Evolutionary conservation across 495 filamentous ascomycete species (phyloP).

Genomic region (Arthonia radiata): DNA sequence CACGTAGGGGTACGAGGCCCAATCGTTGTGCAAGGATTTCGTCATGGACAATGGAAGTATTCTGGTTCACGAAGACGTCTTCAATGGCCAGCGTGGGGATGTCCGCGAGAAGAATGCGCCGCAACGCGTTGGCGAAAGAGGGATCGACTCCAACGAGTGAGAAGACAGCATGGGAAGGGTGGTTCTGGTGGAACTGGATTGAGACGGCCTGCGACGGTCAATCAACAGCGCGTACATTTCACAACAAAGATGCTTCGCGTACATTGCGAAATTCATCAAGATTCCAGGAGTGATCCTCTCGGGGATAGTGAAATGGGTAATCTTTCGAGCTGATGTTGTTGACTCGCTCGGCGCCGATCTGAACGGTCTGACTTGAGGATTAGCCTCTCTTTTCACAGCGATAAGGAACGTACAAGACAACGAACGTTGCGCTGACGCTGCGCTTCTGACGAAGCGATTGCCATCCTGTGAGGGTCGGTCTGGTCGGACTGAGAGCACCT

Average conservation of each 20-base stretch:
- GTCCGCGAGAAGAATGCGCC: conserved; percentile 87
- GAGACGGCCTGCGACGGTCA: conserved; percentile 27
- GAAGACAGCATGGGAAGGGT: conserved; percentile 51
- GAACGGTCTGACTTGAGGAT: conserved; percentile 72
- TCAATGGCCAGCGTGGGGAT: conserved; percentile 88
- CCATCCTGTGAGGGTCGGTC: too few species aligned
- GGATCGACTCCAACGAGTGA: conserved; percentile 82
- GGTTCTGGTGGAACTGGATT: conserved; percentile 64
- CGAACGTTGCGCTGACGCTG: too few species aligned
- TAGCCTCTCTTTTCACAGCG: too few species aligned
- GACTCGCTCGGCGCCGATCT: conserved; percentile 68
- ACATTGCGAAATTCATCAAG: conserved; percentile 45
- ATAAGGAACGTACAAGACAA: too few species aligned
- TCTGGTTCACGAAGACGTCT: conserved; percentile 70
- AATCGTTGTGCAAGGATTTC: conserved; percentile 79
- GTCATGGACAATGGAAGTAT: conserved; percentile 92
- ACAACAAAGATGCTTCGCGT: too few species aligned
- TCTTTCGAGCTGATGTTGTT: conserved; percentile 71
- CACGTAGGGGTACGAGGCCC: conserved; percentile 73
- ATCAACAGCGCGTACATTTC: too few species aligned
- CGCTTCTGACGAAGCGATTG: too few species aligned
- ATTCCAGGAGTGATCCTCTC: conserved; percentile 75
- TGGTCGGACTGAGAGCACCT: too few species aligned
- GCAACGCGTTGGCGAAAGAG: conserved; percentile 89
- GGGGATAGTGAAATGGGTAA: conserved; percentile 72